Percentiles rank a stretch among this genome's conserved stretches.
phyloP scores from a whole-genome alignment of 805 yeast genomes.

The Schizosaccharomyces japonicus region DNA sequence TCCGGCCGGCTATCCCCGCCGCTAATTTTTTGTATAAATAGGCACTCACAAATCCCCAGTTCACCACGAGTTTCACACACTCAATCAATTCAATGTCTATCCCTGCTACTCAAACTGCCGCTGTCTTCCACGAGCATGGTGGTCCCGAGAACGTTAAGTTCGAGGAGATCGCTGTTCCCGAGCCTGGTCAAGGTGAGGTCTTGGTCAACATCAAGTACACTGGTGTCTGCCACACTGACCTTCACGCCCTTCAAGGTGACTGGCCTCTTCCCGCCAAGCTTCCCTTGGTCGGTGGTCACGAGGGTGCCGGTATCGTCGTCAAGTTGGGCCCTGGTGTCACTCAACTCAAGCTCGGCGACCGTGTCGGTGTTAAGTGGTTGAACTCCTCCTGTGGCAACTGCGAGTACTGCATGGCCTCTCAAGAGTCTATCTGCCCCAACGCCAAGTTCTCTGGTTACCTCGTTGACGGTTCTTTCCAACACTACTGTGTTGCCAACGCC shows the following conservation, averaged over 20 bases:
- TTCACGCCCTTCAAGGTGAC: slow-evolving; percentile 87
- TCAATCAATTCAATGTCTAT: background rate
- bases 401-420: slow-evolving; percentile 37
- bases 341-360: slow-evolving; percentile 55
- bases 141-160: slow-evolving; percentile 24
- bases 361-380: slow-evolving; percentile 68
- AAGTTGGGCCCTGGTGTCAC: slow-evolving; percentile 46
- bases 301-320: slow-evolving; percentile 72
- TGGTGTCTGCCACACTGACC: slow-evolving; percentile 85
- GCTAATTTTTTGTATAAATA: no score
- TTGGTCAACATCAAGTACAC: slow-evolving; percentile 64
- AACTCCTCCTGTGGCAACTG: slow-evolving; percentile 55
- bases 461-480: slow-evolving; percentile 78
- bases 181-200: slow-evolving; percentile 53
- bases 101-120: slow-evolving; percentile 1
- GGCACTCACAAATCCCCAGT: no score
- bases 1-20: no score
- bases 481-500: slow-evolving; percentile 73
- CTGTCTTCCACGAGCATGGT: slow-evolving; percentile 36
- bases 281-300: slow-evolving; percentile 73
- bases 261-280: slow-evolving; percentile 58
- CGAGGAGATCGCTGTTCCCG: slow-evolving; percentile 58
- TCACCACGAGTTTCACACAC: no score
- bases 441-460: slow-evolving; percentile 68
- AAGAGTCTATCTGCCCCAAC: slow-evolving; percentile 45